These are phyloP conservation scores for Ascosphaera apis DNA, from an alignment of 2,329 filamentous ascomycete species.

Conservation along the genomic window DNA sequence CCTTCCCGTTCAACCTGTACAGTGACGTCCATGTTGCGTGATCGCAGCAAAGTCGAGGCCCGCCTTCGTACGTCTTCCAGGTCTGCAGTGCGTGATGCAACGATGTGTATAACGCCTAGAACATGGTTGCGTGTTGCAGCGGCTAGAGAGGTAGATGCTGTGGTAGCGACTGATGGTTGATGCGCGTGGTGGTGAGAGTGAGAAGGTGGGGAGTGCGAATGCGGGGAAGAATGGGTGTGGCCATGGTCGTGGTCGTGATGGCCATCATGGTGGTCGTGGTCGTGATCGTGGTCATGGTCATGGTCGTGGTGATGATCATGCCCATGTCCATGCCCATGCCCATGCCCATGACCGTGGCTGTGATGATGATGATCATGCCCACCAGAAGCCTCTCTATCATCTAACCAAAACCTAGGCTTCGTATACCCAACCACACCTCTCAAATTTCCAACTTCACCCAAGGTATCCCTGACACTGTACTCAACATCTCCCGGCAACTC, in stretches of 20 bases:
- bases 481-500: constrained; percentile 68
- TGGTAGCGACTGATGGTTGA: background rate
- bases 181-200: constrained; percentile 6
- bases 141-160: background rate
- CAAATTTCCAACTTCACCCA: constrained; percentile 62
- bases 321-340: constrained; percentile 10
- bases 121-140: constrained; percentile 25
- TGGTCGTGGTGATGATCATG: constrained; percentile 18
- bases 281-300: constrained; percentile 10
- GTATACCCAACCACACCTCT: constrained; percentile 69
- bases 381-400: constrained; percentile 33
- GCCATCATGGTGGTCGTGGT: constrained; percentile 10
- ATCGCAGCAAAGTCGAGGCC: constrained; percentile 46
- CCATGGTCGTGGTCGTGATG: constrained; percentile 11
- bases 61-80: constrained; percentile 64
- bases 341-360: constrained; percentile 11
- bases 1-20: constrained; percentile 76
- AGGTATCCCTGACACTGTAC: constrained; percentile 64
- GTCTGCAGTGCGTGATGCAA: constrained; percentile 47
- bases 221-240: constrained; percentile 5
- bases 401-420: constrained; percentile 80
- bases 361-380: constrained; percentile 17
- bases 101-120: constrained; percentile 67
- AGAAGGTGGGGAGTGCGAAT: constrained; percentile 4
- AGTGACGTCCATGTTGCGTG: constrained; percentile 55